phyloP scores from a whole-genome alignment of 768 basidiomycete genomes.

The Pleurotus ostreatus region DNA sequence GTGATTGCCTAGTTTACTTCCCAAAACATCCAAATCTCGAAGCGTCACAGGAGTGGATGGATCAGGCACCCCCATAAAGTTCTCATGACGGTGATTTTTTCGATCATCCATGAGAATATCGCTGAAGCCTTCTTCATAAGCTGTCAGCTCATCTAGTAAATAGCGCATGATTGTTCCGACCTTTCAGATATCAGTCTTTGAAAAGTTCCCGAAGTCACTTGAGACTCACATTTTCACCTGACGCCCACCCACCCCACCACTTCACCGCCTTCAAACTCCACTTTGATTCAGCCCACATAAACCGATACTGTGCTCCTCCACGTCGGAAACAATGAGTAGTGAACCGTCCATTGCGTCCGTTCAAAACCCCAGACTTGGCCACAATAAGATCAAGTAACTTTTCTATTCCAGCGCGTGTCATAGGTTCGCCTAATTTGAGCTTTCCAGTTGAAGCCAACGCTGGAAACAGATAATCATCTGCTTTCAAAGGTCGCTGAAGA shows the following conservation, averaged over 20 bases:
- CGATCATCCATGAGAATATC: slow-evolving; percentile 18
- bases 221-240: slow-evolving; percentile 14
- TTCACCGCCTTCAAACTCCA: slow-evolving; percentile 23
- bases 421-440: slow-evolving; percentile 19
- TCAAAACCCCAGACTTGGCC: slow-evolving; percentile 13
- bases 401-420: slow-evolving; percentile 19
- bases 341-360: slow-evolving; percentile 14
- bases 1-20: neutral
- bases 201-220: neutral
- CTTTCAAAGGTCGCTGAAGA: slow-evolving; percentile 10
- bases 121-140: slow-evolving; percentile 22
- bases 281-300: slow-evolving; percentile 21
- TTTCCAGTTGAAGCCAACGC: slow-evolving; percentile 16
- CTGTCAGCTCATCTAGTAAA: slow-evolving; percentile 22
- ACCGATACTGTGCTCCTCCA: slow-evolving; percentile 23
- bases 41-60: slow-evolving; percentile 3
- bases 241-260: slow-evolving; percentile 26
- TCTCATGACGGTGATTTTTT: slow-evolving; percentile 14
- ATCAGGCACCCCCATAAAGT: slow-evolving; percentile 17
- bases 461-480: slow-evolving; percentile 18
- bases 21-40: slow-evolving; percentile 8
- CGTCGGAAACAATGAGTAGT: slow-evolving; percentile 23
- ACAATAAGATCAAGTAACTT: slow-evolving; percentile 17
- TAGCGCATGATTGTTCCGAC: slow-evolving; percentile 22
- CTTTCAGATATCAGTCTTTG: slow-evolving; percentile 1